Percentiles rank a stretch among this genome's conserved stretches.
These are phyloP conservation scores for Styphnolobium japonicum DNA, from an alignment of 306 rosid species.

Conservation along the genomic window DNA sequence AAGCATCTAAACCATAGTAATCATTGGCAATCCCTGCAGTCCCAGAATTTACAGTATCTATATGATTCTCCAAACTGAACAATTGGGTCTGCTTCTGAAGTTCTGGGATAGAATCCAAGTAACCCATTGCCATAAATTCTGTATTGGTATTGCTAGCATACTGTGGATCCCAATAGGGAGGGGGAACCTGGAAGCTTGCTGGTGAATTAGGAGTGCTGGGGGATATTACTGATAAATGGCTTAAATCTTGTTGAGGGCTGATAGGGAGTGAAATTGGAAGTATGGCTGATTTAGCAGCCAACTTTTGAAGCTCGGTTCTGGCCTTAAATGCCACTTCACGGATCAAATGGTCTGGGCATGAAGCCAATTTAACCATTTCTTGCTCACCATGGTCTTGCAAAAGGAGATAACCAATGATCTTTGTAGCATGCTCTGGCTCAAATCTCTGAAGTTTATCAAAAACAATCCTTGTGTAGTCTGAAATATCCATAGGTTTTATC, in stretches of 20 bases:
- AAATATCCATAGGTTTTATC: slow-evolving; percentile 56
- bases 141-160: slow-evolving; percentile 21
- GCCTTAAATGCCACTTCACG: slow-evolving; percentile 41
- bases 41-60: slow-evolving; percentile 34
- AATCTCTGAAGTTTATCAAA: slow-evolving; percentile 45
- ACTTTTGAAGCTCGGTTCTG: slow-evolving; percentile 45
- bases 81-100: slow-evolving; percentile 38
- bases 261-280: slow-evolving; percentile 32
- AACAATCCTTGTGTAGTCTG: slow-evolving; percentile 51
- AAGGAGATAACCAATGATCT: slow-evolving; percentile 64
- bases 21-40: slow-evolving; percentile 31
- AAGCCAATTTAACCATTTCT: slow-evolving; percentile 52
- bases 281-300: slow-evolving; percentile 21
- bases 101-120: slow-evolving; percentile 38
- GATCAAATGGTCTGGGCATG: slow-evolving; percentile 49
- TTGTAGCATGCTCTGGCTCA: slow-evolving; percentile 57
- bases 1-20: slow-evolving; percentile 35
- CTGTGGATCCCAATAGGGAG: slow-evolving; percentile 45
- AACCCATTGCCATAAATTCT: slow-evolving; percentile 31
- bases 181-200: slow-evolving; percentile 19
- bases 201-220: slow-evolving; percentile 26
- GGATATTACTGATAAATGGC: slow-evolving; percentile 21
- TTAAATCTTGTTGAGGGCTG: slow-evolving; percentile 21
- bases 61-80: slow-evolving; percentile 45
- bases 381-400: slow-evolving; percentile 52